Base-by-base conservation (phyloP, 306 rosid genomes). In the Clitoria ternatea region DNA sequence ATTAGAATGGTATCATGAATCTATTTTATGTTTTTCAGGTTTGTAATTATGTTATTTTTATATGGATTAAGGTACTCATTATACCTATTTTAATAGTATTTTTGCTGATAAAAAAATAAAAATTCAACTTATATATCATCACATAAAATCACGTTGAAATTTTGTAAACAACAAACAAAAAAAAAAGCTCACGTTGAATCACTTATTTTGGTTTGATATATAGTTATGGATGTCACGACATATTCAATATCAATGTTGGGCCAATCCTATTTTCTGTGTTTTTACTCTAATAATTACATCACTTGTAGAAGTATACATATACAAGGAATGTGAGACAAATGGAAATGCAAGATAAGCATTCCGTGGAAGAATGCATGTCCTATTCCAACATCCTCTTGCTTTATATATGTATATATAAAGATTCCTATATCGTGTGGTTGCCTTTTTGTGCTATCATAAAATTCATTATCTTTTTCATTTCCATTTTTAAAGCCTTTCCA, bases 401-500 rank as follows among this genome's bases (percentile, higher is more conserved):
- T 74, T 17, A 30, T 36, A 29, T 29, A 29, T 29, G 2, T 3
- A 33, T n/a, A 55, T 71, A 20, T 10, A 33, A 19, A 27, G 19
- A 50, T 43, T 75, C 69, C 24, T 26, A 22, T 35, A 22, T 23
- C 7, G 0, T n/a, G 55, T 61, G 56, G 27, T 5, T 30, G 4
- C 59, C 55, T 37, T 55, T 72, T 49, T 57, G 26, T 64, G 68
- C 49, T 29, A 68, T 50, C 65, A 50, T 53, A 61, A 15, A 54
- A 60, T 68, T 70, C 70, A 5, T 61, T 68, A 50, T 66, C 76
- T 39, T 67, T 73, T 73, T 39, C 66, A n/a, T 65, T 45, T 48
- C 65, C 32, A 55, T 59, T 39, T 47, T 66, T 44, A 65, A 33
- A 33, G 72, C 50, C 63, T 76, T 50, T 72, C 44, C 44, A n/a